Evolutionary conservation across 306 rosid species (phyloP).

Genomic region (Carpinus fangiana): DNA sequence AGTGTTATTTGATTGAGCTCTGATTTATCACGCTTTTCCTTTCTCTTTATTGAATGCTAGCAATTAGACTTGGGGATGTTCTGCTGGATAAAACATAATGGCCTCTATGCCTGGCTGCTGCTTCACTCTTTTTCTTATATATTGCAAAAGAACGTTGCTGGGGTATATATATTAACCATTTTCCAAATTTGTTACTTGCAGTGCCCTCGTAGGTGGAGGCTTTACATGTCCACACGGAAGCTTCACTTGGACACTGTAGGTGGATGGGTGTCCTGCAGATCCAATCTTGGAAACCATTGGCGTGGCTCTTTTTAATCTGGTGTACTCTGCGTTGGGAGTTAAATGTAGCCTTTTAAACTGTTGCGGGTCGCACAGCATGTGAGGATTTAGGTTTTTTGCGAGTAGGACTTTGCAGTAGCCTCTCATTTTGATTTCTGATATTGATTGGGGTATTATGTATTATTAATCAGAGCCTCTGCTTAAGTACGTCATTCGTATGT

Average conservation of each 20-base stretch:
- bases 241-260: neutral
- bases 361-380: neutral
- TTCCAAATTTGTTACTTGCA: neutral
- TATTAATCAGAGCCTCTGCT: conserved; percentile 3
- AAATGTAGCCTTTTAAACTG: conserved; percentile 16
- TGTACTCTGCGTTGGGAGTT: conserved; percentile 7
- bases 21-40: neutral
- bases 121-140: neutral
- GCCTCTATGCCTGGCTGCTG: neutral
- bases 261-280: neutral
- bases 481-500: neutral
- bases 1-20: too few relatives aligned
- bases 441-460: conserved; percentile 10
- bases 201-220: conserved; percentile 29
- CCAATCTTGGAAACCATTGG: neutral
- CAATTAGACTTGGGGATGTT: neutral
- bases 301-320: conserved; percentile 14
- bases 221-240: neutral
- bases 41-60: neutral
- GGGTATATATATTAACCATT: neutral
- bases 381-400: conserved; percentile 7
- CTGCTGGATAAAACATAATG: neutral
- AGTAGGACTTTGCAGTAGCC: conserved; percentile 11
- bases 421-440: conserved; percentile 19
- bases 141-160: neutral